Evolutionary conservation across 2,329 filamentous ascomycete genomes (phyloP).

Genomic region (Alternaria atra): DNA sequence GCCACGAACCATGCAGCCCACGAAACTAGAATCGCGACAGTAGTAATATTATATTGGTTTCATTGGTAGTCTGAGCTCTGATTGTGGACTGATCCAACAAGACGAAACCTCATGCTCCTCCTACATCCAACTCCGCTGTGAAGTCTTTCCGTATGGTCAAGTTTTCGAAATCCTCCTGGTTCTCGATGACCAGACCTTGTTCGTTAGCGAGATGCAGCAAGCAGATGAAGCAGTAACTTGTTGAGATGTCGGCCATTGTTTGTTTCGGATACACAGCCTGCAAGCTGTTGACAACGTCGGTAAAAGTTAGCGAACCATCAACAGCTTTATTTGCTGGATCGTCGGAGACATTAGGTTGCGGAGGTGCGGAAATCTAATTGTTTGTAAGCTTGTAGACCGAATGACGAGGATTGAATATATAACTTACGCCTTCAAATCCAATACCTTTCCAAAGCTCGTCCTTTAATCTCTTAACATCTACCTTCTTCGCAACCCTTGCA

Average conservation of each 20-base stretch:
- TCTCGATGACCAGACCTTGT: constrained; percentile 82
- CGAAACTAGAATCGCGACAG: too few relatives aligned
- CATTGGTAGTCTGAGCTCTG: too few relatives aligned
- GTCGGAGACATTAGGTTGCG: constrained; percentile 22
- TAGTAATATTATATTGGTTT: too few relatives aligned
- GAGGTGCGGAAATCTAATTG: constrained; percentile 32
- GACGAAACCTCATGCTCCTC: constrained; percentile 8
- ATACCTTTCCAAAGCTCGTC: constrained; percentile 73
- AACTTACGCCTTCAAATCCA: constrained; percentile 57
- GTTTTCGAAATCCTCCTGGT: constrained; percentile 62
- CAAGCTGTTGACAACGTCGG: constrained; percentile 87
- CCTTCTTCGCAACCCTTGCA: constrained; percentile 71
- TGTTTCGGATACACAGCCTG: constrained; percentile 86
- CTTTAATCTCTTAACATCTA: constrained; percentile 70
- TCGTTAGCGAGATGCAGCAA: constrained; percentile 91
- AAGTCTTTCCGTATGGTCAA: constrained; percentile 59
- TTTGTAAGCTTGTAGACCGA: constrained; percentile 16
- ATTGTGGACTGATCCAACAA: too few relatives aligned
- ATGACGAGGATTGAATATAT: not conserved
- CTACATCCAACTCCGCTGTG: constrained; percentile 51
- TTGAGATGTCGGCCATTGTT: constrained; percentile 92
- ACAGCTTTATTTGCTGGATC: constrained; percentile 55
- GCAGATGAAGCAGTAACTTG: constrained; percentile 91
- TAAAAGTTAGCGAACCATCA: constrained; percentile 77
- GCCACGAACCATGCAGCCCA: too few relatives aligned